Conservation (phyloP, 805 yeast genomes). For the Ogataea angusta region DNA sequence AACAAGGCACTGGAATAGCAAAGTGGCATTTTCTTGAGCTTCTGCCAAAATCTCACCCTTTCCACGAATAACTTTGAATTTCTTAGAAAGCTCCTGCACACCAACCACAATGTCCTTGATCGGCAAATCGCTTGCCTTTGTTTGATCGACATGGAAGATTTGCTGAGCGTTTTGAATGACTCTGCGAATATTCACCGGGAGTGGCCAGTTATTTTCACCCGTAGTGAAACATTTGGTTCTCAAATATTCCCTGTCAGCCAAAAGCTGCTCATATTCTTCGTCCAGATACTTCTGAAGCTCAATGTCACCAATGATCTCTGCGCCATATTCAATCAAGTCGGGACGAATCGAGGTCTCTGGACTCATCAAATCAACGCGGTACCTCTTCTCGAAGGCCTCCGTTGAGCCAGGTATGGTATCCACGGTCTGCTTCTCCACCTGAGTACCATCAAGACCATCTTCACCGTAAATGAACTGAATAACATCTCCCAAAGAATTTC, state of each 20-base stretch:
- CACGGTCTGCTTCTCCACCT: constrained; percentile 92
- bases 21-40: constrained; percentile 90
- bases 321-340: constrained; percentile 79
- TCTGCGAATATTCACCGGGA: constrained; percentile 96
- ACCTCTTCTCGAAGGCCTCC: constrained; percentile 74
- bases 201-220: constrained; percentile 96
- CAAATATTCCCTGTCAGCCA: constrained; percentile 72
- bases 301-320: constrained; percentile 86
- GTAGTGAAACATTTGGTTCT: constrained; percentile 80
- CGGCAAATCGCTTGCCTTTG: constrained; percentile 85
- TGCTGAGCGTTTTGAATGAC: constrained; percentile 96
- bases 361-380: constrained; percentile 82
- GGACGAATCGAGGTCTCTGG: constrained; percentile 63
- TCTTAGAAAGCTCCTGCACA: constrained; percentile 65
- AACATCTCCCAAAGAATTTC: constrained; percentile 95
- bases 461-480: constrained; percentile 98
- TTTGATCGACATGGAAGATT: constrained; percentile 89
- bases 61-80: constrained; percentile 79
- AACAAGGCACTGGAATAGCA: constrained; percentile 83
- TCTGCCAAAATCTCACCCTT: constrained; percentile 66
- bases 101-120: constrained; percentile 74
- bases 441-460: constrained; percentile 98
- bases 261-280: constrained; percentile 76
- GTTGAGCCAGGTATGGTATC: constrained; percentile 95
- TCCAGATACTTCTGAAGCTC: constrained; percentile 79